Conservation (phyloP, 805 yeast genomes). For the Candida verbasci region DNA sequence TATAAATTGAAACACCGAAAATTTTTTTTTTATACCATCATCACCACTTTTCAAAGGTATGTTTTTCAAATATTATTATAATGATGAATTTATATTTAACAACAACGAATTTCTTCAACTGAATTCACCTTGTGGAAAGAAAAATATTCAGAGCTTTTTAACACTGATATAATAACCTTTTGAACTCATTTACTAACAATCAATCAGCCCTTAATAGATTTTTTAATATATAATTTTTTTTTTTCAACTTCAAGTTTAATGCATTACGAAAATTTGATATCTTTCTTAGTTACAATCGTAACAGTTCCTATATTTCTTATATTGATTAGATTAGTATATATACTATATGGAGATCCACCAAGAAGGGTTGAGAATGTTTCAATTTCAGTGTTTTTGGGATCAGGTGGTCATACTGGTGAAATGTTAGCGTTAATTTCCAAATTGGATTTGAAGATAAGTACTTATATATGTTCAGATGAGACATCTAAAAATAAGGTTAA, state of each 20-base stretch:
- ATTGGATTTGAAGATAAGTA: constrained; percentile 26
- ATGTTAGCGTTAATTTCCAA: constrained; percentile 66
- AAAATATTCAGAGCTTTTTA: constrained; percentile 63
- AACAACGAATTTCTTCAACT: constrained; percentile 68
- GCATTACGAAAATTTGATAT: background rate
- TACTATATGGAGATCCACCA: constrained; percentile 11
- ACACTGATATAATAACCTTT: constrained; percentile 50
- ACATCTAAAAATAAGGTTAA: constrained; percentile 42
- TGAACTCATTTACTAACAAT: too few relatives aligned
- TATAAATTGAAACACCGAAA: background rate
- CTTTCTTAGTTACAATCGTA: constrained; percentile 10
- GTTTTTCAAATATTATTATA: constrained; percentile 5
- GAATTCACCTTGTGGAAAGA: constrained; percentile 55
- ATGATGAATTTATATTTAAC: constrained; percentile 32
- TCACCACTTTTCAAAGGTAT: background rate
- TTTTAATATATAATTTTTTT: too few relatives aligned
- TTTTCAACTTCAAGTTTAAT: too few relatives aligned
- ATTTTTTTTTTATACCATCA: background rate
- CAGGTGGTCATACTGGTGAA: constrained; percentile 97
- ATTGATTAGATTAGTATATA: constrained; percentile 17
- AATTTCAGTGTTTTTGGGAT: constrained; percentile 49
- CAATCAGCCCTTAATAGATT: too few relatives aligned
- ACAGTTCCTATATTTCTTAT: constrained; percentile 19
- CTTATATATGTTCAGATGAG: constrained; percentile 46
- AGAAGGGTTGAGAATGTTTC: background rate